Conservation (phyloP, 2,329 filamentous ascomycete species). For the Pleurostoma richardsiae region DNA sequence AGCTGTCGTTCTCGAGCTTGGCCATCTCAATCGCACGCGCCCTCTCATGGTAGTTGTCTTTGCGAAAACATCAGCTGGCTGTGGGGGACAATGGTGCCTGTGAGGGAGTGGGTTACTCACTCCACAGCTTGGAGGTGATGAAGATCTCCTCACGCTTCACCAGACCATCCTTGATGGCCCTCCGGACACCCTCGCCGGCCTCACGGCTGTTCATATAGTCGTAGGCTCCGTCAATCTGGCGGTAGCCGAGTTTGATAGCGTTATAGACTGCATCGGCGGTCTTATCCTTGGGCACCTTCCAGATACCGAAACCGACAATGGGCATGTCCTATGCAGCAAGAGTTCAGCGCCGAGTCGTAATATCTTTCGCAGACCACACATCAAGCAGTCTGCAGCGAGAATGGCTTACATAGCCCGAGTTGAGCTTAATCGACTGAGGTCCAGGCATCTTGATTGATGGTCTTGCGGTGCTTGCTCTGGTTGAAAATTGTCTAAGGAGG, state of each 20-base stretch:
- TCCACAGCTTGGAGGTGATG: slow-evolving; percentile 64
- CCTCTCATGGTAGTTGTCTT: slow-evolving; percentile 51
- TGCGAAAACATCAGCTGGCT: too few relatives aligned
- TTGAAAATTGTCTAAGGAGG: slow-evolving; percentile 4
- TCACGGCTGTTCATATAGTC: slow-evolving; percentile 62
- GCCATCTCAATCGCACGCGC: slow-evolving; percentile 59
- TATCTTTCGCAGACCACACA: neutral
- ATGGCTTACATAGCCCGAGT: slow-evolving; percentile 27
- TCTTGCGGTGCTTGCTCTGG: neutral
- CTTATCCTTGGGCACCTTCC: slow-evolving; percentile 29
- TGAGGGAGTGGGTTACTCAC: too few relatives aligned
- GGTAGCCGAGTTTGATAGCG: slow-evolving; percentile 47
- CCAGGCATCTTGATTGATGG: slow-evolving; percentile 5
- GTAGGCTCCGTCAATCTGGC: slow-evolving; percentile 47
- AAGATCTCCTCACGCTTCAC: slow-evolving; percentile 62
- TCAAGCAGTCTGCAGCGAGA: too few relatives aligned
- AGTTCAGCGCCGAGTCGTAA: neutral
- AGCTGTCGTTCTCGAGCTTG: slow-evolving; percentile 54
- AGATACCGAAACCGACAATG: slow-evolving; percentile 33
- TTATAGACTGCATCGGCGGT: slow-evolving; percentile 54
- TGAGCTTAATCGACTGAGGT: slow-evolving; percentile 18
- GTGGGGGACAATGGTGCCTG: too few relatives aligned
- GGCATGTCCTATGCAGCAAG: slow-evolving; percentile 25
- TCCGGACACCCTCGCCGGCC: slow-evolving; percentile 59
- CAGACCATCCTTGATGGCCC: slow-evolving; percentile 49